phyloP scores from a whole-genome alignment of 2,329 filamentous ascomycete species.

The Sporothrix luriei region DNA sequence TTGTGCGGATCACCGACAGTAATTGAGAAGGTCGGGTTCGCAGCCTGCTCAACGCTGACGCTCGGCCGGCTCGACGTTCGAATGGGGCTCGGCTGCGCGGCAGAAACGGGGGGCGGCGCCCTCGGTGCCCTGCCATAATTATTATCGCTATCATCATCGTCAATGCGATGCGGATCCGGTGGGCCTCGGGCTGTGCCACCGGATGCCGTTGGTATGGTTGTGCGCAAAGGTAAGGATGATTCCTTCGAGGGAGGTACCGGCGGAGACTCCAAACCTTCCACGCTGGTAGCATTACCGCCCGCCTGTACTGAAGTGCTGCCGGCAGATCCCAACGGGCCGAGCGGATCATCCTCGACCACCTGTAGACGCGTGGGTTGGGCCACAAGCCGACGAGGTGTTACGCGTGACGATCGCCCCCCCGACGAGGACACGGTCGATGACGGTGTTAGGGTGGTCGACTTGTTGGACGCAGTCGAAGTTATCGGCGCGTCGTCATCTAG shows the following conservation, averaged over 20 bases:
- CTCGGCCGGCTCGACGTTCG: constrained; percentile 67
- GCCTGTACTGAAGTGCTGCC: constrained; percentile 40
- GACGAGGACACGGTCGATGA: constrained; percentile 40
- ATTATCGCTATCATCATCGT: constrained; percentile 69
- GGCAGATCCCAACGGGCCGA: constrained; percentile 72
- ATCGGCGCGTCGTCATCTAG: constrained; percentile 36
- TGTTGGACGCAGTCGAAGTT: constrained; percentile 40
- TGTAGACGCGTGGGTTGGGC: constrained; percentile 77
- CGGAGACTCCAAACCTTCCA: constrained; percentile 48
- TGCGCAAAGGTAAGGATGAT: constrained; percentile 61
- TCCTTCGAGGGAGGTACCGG: constrained; percentile 72
- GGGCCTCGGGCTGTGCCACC: constrained; percentile 45
- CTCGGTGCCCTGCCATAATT: constrained; percentile 57
- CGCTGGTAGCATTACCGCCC: constrained; percentile 29
- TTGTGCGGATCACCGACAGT: constrained; percentile 95
- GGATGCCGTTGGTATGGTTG: constrained; percentile 53
- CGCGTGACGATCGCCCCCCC: constrained; percentile 49
- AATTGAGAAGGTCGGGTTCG: constrained; percentile 89
- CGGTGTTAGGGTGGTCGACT: constrained; percentile 35
- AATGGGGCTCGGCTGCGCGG: constrained; percentile 56
- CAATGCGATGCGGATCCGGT: constrained; percentile 65
- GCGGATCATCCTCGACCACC: constrained; percentile 72
- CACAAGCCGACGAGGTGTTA: constrained; percentile 64
- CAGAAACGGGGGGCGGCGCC: constrained; percentile 66
- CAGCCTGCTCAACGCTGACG: constrained; percentile 87